phyloP scores from a whole-genome alignment of 2,329 filamentous ascomycete genomes.

The Talaromyces amestolkiae region DNA sequence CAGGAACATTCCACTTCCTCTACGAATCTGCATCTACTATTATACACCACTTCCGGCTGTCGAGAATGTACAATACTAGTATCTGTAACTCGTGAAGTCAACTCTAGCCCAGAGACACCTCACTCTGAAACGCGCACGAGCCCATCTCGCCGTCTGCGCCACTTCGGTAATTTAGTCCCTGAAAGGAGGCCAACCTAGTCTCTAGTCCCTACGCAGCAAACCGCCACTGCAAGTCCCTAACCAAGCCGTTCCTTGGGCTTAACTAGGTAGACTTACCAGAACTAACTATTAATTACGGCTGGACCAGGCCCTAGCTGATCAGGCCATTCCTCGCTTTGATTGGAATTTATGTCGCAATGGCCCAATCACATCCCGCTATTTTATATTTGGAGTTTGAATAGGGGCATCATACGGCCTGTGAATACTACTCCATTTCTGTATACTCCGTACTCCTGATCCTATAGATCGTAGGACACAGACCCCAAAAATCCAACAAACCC shows the following conservation, averaged over 20 bases:
- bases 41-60: too few species aligned
- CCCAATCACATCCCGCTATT: not conserved
- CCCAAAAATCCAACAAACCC: not conserved
- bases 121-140: slow-evolving; percentile 11
- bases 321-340: slow-evolving; percentile 1
- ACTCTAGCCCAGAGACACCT: not conserved
- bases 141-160: not conserved
- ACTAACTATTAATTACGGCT: not conserved
- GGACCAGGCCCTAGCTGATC: not conserved
- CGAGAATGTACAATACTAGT: not conserved
- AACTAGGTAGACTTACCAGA: too few species aligned
- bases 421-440: not conserved
- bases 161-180: not conserved
- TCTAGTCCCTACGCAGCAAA: not conserved
- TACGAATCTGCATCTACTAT: not conserved
- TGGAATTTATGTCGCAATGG: not conserved
- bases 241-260: not conserved
- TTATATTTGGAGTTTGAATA: not conserved
- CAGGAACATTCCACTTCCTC: not conserved
- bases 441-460: too few species aligned
- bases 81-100: slow-evolving; percentile 1
- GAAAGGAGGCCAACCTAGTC: not conserved
- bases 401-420: slow-evolving; percentile 2
- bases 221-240: not conserved
- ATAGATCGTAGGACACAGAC: not conserved